Evolutionary conservation across 2,329 filamentous ascomycete species (phyloP), one percentile per base, ranked within the genome.

Genomic region (Allantophomopsis lycopodina): DNA sequence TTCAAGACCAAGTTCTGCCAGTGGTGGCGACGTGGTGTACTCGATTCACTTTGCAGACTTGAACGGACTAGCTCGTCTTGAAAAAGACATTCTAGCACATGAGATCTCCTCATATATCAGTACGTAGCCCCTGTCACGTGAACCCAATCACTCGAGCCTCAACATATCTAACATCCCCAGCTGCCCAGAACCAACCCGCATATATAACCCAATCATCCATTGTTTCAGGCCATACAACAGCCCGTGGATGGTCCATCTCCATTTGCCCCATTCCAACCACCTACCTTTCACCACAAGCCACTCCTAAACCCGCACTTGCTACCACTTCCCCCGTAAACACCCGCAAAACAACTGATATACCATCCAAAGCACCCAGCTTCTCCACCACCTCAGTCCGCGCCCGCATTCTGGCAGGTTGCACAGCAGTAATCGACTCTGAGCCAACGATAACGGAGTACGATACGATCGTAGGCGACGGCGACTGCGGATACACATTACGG

Each of bases 391-490:
- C 44, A 21, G 40, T 50, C 33, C 46, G 48, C 21, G 46, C 42
- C 12, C 45, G 48, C 15, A 7, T 39, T 35, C 8, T 33, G 7
- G 37, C 37, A 18, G 12, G 21, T 20, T 39, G 40, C 21, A 14
- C 67, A 6, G 55, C 57, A 37, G 47, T 73, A n/a, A 66, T 70
- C 42, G 55, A 50, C 10, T 64, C 64, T 6, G 70, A 74, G 46
- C 65, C 68, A 7, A 62, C 65, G 17, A 61, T 73, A 44, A 73
- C 70, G 2, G 62, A 60, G 32, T 73, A 65, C 45, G 70, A 73
- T 49, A 55, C 51, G 1, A 42, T 55, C 11, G 48, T 57, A 7
- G 55, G 55, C 4, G 55, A 57, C 38, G 55, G 55, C 15, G 54
- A 56, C 38, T 56, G 53, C 34, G 55, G 54, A 3, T 51, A 50